These are phyloP conservation scores for Citrus sinensis DNA, from an alignment of 345 rosid species.

Conservation along the genomic window DVS_A1.0 CM039167.1:18923001-18923500, in stretches of 20 bases:
- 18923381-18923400: constrained; percentile 78
- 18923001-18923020: neutral
- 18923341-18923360: constrained; percentile 83
- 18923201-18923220: neutral
- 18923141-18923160: constrained; percentile 1
- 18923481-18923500: constrained; percentile 52
- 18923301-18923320: constrained; percentile 80
- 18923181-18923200: neutral
- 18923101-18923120: neutral
- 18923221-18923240: constrained; percentile 58
- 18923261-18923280: constrained; percentile 93
- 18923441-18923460: constrained; percentile 86
- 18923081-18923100: neutral
- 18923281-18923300: constrained; percentile 91
- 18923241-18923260: constrained; percentile 84
- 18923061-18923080: constrained; percentile 4
- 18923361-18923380: constrained; percentile 71
- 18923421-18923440: constrained; percentile 72
- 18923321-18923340: constrained; percentile 72
- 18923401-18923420: constrained; percentile 74
- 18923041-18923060: neutral
- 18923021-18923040: neutral
- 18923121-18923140: constrained; percentile 8
- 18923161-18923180: neutral
- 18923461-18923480: constrained; percentile 84